Conservation (phyloP, 208 protist species). For the Leishmania gerbilli region DNA sequence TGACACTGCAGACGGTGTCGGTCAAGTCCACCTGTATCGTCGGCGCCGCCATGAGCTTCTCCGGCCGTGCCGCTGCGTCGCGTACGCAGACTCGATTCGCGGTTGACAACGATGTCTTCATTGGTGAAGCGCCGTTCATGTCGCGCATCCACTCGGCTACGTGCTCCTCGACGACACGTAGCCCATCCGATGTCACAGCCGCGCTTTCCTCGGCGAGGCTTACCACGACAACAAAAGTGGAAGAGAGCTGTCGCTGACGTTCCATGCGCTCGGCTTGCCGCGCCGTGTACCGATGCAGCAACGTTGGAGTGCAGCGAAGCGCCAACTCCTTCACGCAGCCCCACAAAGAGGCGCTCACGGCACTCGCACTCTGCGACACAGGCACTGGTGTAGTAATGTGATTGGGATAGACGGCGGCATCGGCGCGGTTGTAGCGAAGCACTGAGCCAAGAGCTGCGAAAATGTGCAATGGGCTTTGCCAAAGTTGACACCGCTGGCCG, state of each 20-base stretch:
- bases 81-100: constrained; percentile 5
- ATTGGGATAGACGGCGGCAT: constrained; percentile 39
- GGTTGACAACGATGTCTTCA: constrained; percentile 8
- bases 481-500: constrained; percentile 11
- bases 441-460: constrained; percentile 46
- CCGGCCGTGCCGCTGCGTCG: not conserved
- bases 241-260: constrained; percentile 14
- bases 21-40: constrained; percentile 20
- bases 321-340: not conserved
- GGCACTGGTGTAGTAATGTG: not conserved
- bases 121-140: not conserved
- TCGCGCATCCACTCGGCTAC: constrained; percentile 3
- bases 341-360: not conserved
- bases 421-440: constrained; percentile 45
- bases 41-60: not conserved
- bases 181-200: not conserved
- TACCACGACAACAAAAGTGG: constrained; percentile 19
- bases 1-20: constrained; percentile 13
- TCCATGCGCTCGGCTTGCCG: not conserved
- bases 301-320: not conserved
- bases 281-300: not conserved
- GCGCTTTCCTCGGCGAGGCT: not conserved
- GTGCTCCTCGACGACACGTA: constrained; percentile 1
- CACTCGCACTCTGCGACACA: not conserved
- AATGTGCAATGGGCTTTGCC: constrained; percentile 43